Base-by-base conservation (phyloP, 495 filamentous ascomycete genomes). In the Xylaria intraflava region DNA sequence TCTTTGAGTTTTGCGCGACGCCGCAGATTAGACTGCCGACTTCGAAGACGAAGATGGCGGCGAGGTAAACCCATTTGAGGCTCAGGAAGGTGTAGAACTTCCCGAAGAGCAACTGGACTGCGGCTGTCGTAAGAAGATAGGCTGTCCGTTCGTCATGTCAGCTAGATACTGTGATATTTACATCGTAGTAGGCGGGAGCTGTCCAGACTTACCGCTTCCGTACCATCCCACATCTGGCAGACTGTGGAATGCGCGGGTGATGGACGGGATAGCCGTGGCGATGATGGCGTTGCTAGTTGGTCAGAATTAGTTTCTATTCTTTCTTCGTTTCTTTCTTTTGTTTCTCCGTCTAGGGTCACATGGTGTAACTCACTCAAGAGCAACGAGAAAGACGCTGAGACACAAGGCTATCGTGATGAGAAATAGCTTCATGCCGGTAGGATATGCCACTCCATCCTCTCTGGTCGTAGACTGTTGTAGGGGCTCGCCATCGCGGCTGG, bases 191-290 rank as follows among this genome's bases (percentile, higher is more conserved):
- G n/a, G n/a, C n/a, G n/a, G n/a, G n/a, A n/a, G n/a, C n/a, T n/a
- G n/a, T n/a, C n/a, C n/a, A n/a, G n/a, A n/a, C n/a, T n/a, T n/a
- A n/a, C n/a, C n/a, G n/a, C n/a, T n/a, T n/a, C n/a, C 87, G 48
- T 90, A 91, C 88, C 88, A 90, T 45, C 85, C 88, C 0, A 92
- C 84, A 62, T 91, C 88, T 19, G 78, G 72, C 2, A 91, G 69
- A 8, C 83, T 80, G 16, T 85, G 73, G 70, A 91, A 93, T 45
- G 90, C 69, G 61, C 89, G 83, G 0, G 88, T 91, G 53, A 93
- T 93, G 44, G 80, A 79, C 4, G 88, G 88, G 45, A 91, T 90
- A 19, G 88, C 88, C 0, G 88, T 91, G 8, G 86, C 84, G 46
- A 93, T 65, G 51, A 77, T 33, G 31, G 31, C 14, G 31, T 12